Base-by-base conservation (phyloP, 1,284 basidiomycete genomes). In the Naganishia liquefaciens region DNA sequence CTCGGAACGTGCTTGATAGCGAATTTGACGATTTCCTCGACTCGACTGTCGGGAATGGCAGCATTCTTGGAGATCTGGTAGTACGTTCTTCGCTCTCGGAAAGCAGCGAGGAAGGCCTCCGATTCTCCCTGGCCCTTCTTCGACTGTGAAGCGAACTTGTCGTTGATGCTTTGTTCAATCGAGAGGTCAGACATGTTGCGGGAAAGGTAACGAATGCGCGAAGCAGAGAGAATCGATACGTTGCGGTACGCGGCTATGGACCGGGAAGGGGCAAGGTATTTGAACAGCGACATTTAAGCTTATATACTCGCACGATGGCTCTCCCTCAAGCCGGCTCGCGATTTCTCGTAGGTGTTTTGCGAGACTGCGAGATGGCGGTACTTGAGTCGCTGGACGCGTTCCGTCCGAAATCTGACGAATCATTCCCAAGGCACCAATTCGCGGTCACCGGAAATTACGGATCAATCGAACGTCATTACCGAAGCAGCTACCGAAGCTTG, bases 1-100 rank as follows among this genome's bases (percentile, higher is more conserved):
- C 72, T 75, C 17, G 81, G 81, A 6, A 79, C 73, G 70, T 80
- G 74, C 71, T 80, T 80, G 68, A 83, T 73, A 53, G 74, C 74
- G 49, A 75, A 68, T 68, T 80, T 70, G 66, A 83, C 77, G 51
- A 82, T 68, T 50, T 74, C 73, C 33, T 76, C 68, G 63, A 83
- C 70, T 64, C 78, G 70, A 6, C 72, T 73, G 63, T 80, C 72
- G 30, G 75, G 65, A 55, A 82, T 69, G 39, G 78, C 70, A 15
- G 74, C 74, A 63, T 75, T 73, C 68, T 77, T 74, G 58, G 73
- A 74, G 23, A 82, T 72, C 27, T 73, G 71, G 72, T 82, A 82
- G 73, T 77, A 74, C n/a, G 76, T 73, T 44, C 81, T 77, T 51
- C 81, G 80, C 46, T 72, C 54, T 39, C 44, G 55, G 52, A 66